These are phyloP conservation scores for Skeletonema marinoi DNA, from an alignment of 108 stramenopile species.

Conservation along the genomic window DNA sequence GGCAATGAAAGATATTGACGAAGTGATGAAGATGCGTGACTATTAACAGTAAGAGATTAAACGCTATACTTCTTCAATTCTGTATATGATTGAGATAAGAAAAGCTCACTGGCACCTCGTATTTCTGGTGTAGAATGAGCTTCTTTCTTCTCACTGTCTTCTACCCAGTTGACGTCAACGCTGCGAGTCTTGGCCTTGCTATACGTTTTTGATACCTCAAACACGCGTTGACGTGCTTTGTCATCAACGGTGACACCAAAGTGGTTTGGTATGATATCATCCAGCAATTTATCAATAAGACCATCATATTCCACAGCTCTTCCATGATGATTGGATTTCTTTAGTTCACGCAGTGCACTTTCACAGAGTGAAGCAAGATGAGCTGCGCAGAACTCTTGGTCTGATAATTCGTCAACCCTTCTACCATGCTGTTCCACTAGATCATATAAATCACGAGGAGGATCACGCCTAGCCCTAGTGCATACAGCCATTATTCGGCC, in stretches of 20 bases:
- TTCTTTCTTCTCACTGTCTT: slow-evolving; percentile 69
- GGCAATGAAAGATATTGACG: neutral
- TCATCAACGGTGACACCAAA: slow-evolving; percentile 50
- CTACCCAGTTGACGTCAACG: slow-evolving; percentile 41
- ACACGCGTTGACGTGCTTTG: slow-evolving; percentile 53
- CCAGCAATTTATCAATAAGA: slow-evolving; percentile 64
- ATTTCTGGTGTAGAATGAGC: slow-evolving; percentile 49
- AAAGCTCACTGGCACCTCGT: slow-evolving; percentile 55
- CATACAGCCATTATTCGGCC: slow-evolving; percentile 29
- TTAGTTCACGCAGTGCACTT: slow-evolving; percentile 49
- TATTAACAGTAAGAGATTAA: neutral
- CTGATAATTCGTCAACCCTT: slow-evolving; percentile 34
- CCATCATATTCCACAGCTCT: slow-evolving; percentile 71
- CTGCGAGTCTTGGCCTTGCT: slow-evolving; percentile 56
- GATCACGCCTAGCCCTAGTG: slow-evolving; percentile 19
- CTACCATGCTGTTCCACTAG: slow-evolving; percentile 40
- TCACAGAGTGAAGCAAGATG: slow-evolving; percentile 66
- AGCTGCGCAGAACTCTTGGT: slow-evolving; percentile 80
- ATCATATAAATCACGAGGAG: slow-evolving; percentile 30
- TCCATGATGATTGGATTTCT: slow-evolving; percentile 24
- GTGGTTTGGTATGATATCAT: slow-evolving; percentile 64
- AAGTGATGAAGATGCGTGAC: neutral
- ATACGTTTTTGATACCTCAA: slow-evolving; percentile 58
- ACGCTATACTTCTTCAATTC: slow-evolving; percentile 24
- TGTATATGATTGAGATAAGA: slow-evolving; percentile 41